Evolutionary conservation across 1,284 basidiomycete species (phyloP), one percentile per base, ranked within the genome.

Genomic region (Rhodotorula sp.): DNA sequence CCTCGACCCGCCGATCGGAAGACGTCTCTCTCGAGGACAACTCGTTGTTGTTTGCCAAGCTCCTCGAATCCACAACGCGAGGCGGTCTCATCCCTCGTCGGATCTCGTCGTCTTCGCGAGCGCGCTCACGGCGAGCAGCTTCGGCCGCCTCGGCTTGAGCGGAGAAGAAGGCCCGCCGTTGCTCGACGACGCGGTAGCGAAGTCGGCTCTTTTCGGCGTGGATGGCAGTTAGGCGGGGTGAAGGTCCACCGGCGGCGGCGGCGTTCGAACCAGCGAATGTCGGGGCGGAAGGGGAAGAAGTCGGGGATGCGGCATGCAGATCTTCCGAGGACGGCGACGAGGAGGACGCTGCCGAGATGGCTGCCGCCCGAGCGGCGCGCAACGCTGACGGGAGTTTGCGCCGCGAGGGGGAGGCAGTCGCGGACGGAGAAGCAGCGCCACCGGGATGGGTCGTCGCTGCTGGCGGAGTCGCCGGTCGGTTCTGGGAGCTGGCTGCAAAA

Each of bases 151-250:
- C 52, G 26, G 43, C n/a, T 26, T 60, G 49, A 10, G 48, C 28
- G 19, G 31, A 26, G 19, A 57, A 34, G 23, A 8, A 10, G 12
- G 50, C 56, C 15, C 71, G 66, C 19, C 64, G 60, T 43, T 69
- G 50, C 45, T 71, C 68, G 12, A 76, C 56, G 48, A 76, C 66
- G 54, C 70, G 67, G 59, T 72, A 76, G 43, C 71, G 57, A 49
- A 71, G 68, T 16, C 50, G 58, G 10, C 61, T 52, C 28, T 56
- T 54, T 28, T 68, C 67, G 5, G 60, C 62, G 50, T 72, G 62
- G 8, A 28, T 47, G 2, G 28, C 55, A 0, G 18, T n/a, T 6
- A 55, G 54, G 23, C 54, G 54, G 28, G 54, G 54, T 26, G 54
- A 55, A 16, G 31, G 26, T 54, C 34, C 34, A 34, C 34, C 8